These are phyloP conservation scores for Tetrapisispora namnaoensis DNA, from an alignment of 805 yeast species.

Conservation along the genomic window DNA sequence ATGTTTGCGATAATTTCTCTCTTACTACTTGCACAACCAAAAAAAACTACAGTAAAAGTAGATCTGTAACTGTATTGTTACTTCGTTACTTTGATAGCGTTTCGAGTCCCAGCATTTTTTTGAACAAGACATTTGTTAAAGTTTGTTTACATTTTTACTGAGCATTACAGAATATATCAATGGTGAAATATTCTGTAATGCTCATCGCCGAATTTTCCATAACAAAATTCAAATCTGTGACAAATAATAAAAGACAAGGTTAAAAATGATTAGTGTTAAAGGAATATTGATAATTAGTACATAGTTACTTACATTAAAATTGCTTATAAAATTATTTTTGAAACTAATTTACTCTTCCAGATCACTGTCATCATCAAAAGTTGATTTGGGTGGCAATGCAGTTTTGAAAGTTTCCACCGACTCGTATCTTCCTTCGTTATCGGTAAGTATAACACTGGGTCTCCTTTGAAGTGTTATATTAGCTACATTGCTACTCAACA, in stretches of 20 bases:
- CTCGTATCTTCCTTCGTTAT: not conserved
- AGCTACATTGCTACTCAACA: constrained; percentile 6
- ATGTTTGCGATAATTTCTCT: too few species aligned
- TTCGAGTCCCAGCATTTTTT: too few species aligned
- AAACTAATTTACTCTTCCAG: not conserved
- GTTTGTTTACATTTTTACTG: not conserved
- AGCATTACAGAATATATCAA: too few species aligned
- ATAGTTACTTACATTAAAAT: too few species aligned
- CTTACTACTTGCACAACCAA: too few species aligned
- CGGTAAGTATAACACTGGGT: constrained; percentile 2
- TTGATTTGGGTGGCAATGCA: constrained; percentile 31
- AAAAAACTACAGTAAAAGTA: too few species aligned
- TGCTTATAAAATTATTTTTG: not conserved
- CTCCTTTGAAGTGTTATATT: constrained; percentile 18
- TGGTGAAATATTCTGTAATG: not conserved
- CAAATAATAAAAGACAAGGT: not conserved
- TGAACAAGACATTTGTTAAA: not conserved
- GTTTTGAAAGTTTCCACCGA: constrained; percentile 20
- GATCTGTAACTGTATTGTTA: too few species aligned
- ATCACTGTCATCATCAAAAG: constrained; percentile 29
- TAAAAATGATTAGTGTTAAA: not conserved
- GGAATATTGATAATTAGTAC: too few species aligned
- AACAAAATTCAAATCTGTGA: not conserved
- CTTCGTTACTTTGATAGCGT: too few species aligned
- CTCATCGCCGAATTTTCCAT: not conserved